phyloP scores from a whole-genome alignment of 129 eudicot genomes.

The Flaveria bidentis region DNA sequence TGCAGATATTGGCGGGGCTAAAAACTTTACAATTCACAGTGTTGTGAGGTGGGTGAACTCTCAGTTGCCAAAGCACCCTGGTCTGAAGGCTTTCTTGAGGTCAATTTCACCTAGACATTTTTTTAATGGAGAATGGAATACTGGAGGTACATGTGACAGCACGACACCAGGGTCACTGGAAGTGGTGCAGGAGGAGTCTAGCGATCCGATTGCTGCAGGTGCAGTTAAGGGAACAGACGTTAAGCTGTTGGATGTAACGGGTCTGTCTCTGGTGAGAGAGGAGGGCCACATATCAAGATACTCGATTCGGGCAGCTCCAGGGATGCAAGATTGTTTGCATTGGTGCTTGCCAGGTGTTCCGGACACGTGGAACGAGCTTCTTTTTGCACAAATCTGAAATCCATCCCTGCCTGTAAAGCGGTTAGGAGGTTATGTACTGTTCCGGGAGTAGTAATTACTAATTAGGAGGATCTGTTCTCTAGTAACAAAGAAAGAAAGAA shows the following conservation, averaged over 20 bases:
- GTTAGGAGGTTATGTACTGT: background rate
- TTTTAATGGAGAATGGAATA: slow-evolving; percentile 88
- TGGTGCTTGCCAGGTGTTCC: slow-evolving; percentile 47
- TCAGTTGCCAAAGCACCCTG: slow-evolving; percentile 62
- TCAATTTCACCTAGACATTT: slow-evolving; percentile 83
- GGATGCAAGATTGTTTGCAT: slow-evolving; percentile 46
- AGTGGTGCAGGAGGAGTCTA: slow-evolving; percentile 54
- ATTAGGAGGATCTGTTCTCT: background rate
- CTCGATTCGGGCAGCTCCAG: slow-evolving; percentile 27
- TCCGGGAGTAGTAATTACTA: background rate
- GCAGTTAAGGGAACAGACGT: slow-evolving; percentile 69
- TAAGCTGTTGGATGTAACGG: slow-evolving; percentile 64
- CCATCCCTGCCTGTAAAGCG: too few relatives aligned
- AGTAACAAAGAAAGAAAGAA: background rate
- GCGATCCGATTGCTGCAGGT: slow-evolving; percentile 57
- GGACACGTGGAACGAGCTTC: slow-evolving; percentile 41
- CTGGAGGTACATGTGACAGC: slow-evolving; percentile 84
- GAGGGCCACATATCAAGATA: slow-evolving; percentile 45
- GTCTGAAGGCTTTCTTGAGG: slow-evolving; percentile 62
- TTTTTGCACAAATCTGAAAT: slow-evolving; percentile 39
- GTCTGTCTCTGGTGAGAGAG: slow-evolving; percentile 70
- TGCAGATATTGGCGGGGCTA: slow-evolving; percentile 55
- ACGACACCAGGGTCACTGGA: slow-evolving; percentile 58
- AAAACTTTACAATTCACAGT: slow-evolving; percentile 68
- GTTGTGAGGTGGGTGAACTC: slow-evolving; percentile 65